Evolutionary conservation across 345 rosid species (phyloP).

Genomic region (Cardamine chenopodiifolia): DNA sequence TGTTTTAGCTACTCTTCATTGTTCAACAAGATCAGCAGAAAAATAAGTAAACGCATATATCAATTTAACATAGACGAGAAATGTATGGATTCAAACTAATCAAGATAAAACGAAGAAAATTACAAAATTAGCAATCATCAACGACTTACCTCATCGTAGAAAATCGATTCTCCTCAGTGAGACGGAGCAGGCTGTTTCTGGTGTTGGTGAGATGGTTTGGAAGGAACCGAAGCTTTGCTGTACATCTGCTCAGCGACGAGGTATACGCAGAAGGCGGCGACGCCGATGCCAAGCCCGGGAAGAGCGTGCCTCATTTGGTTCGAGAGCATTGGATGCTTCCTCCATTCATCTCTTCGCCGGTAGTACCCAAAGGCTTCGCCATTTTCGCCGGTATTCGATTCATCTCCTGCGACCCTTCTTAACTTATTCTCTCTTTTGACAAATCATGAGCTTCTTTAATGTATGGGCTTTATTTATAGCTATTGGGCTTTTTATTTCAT

Average conservation of each 20-base stretch:
- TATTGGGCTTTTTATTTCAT: conserved; percentile 12
- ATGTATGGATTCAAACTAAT: not conserved
- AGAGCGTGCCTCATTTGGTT: conserved; percentile 85
- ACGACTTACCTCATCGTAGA: conserved; percentile 2
- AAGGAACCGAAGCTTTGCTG: conserved; percentile 58
- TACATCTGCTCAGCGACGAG: conserved; percentile 93
- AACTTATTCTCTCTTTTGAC: not conserved
- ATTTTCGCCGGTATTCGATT: conserved; percentile 34
- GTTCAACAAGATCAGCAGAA: conserved; percentile 11
- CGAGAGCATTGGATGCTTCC: conserved; percentile 86
- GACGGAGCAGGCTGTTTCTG: conserved; percentile 43
- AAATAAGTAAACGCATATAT: not conserved
- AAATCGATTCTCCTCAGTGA: conserved; percentile 21
- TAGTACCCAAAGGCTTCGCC: conserved; percentile 73
- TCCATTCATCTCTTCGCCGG: conserved; percentile 90
- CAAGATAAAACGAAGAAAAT: not conserved
- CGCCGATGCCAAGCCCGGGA: conserved; percentile 87
- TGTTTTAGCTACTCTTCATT: not conserved
- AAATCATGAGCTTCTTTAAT: conserved; percentile 2
- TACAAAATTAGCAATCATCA: conserved; percentile 2
- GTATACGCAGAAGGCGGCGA: conserved; percentile 86
- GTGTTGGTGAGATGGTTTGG: conserved; percentile 54
- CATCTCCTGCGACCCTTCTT: not conserved
- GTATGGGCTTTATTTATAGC: not conserved
- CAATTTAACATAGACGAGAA: not conserved